Base-by-base conservation (phyloP, 2,329 filamentous ascomycete genomes). In the Diplodia sapinea region DNA sequence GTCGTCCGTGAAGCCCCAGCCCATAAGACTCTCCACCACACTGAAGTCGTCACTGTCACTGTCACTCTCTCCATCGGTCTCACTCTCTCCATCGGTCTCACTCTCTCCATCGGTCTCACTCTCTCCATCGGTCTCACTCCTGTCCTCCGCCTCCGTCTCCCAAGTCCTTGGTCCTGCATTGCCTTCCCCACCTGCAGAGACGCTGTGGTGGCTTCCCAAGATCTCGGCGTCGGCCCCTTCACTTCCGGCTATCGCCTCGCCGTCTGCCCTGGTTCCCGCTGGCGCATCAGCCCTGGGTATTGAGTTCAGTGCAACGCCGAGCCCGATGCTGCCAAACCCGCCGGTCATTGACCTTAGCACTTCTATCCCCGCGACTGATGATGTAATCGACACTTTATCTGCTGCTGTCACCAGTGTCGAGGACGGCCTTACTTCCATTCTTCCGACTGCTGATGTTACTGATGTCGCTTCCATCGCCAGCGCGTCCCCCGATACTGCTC, bases 261-360 rank as follows among this genome's bases (percentile, higher is more conserved):
- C 54, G 9, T 31, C 17, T 26, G 23, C 6, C 20, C 9, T 49
- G 4, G 2, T 20, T 31, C 40, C 20, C 8, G 20, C 13, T 47
- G 56, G 6, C 7, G 33, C 12, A 17, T 43, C 55, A 8, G 33
- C 20, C 17, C 11, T 23, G n/a, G 13, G 31, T 20, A 15, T 23
- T 6, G 11, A 33, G 5, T 40, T 26, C n/a, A 57, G 17, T 12
- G n/a, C 12, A 17, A 50, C 17, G 8, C 57, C 57, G 15, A 23
- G 15, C 43, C 57, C 57, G 3, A 50, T 62, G 40, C 29, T 36
- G 23, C 43, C 57, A 2, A 62, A 62, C 57, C 40, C 57, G 26
- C 57, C 57, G 8, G n/a, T 62, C 17, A 23, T 62, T 17, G 43
- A 49, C 26, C 40, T 36, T 1, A 59, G 38, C 57, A 33, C 40